Conservation (phyloP, 2,329 filamentous ascomycete genomes). For the Lachnellula arida region DNA sequence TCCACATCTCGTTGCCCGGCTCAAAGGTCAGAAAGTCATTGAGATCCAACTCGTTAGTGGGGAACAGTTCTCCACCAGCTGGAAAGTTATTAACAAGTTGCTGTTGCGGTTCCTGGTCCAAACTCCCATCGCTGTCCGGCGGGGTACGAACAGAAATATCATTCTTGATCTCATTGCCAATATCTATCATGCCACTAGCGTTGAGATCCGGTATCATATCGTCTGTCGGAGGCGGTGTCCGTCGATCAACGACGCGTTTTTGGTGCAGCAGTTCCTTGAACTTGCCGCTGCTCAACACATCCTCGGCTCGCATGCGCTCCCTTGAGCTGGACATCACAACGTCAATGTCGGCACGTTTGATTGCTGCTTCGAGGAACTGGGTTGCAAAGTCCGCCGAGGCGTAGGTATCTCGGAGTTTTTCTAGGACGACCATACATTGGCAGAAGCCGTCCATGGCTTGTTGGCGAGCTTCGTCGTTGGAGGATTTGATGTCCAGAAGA, state of each 20-base stretch:
- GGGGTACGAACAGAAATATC: constrained; percentile 17
- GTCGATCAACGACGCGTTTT: not conserved
- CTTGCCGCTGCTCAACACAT: constrained; percentile 1
- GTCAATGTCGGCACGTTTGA: constrained; percentile 75
- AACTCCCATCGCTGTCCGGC: constrained; percentile 10
- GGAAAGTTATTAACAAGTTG: not conserved
- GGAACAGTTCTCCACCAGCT: not conserved
- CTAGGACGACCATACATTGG: constrained; percentile 89
- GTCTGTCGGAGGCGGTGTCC: constrained; percentile 12
- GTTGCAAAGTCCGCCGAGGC: constrained; percentile 95
- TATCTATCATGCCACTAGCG: constrained; percentile 2
- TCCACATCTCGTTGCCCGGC: constrained; percentile 17
- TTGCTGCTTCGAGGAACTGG: constrained; percentile 86
- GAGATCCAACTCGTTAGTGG: constrained; percentile 12
- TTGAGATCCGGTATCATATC: not conserved
- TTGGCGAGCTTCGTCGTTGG: constrained; percentile 64
- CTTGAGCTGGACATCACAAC: constrained; percentile 13
- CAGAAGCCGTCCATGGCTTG: constrained; percentile 76
- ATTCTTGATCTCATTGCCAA: not conserved
- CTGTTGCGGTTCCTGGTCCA: not conserved
- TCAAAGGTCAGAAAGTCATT: constrained; percentile 25
- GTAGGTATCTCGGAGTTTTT: constrained; percentile 82
- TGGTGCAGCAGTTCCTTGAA: constrained; percentile 5
- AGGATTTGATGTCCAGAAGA: constrained; percentile 85
- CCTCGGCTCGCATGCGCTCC: constrained; percentile 1